Evolutionary conservation across 2,329 filamentous ascomycete genomes (phyloP), one percentile per base, ranked within the genome.

Genomic region (Cercospora sp.): DNA sequence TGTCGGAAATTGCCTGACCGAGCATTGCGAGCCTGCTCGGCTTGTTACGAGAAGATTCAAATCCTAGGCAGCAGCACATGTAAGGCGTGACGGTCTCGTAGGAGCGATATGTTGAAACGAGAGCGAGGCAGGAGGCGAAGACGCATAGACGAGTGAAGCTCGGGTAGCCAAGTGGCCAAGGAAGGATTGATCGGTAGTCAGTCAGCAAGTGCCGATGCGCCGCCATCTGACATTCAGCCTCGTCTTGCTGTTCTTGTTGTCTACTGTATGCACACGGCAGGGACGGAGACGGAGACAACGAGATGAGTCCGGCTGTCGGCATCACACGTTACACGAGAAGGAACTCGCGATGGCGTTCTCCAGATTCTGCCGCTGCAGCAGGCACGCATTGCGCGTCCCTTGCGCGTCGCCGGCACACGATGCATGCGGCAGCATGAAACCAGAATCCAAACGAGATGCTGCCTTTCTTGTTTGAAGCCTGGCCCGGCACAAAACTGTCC

Each of bases 341-440:
- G 20, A 51, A 51, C 10, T 26, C 20, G 45, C 45, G 10, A 26
- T 51, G 45, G 10, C 45, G 10, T 51, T 51, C 45, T 51, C 42
- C n/a, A 48, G 3, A 23, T 23, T 23, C 20, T 26, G 18, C 45
- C 45, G 45, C 45, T 51, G 45, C 45, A 23, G 18, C 45, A 23
- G 20, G 18, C 45, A 12, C 18, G 16, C 3, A 20, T 51, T 23
- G 45, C 45, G 36, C 36, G 36, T 42, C 36, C 16, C 36, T 42
- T 42, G 36, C 36, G 45, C 45, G 45, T 51, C 45, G 20, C 45
- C 53, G 53, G 30, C 53, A 30, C 23, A n/a, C 53, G 26, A 57
- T 31, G 53, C 53, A 26, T 28, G 53, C 23, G 13, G 53, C 53
- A 57, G 53, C 53, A 31, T 57, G 53, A 58, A 58, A 58, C 53